Evolutionary conservation across 192 early-diverging fungal genomes (phyloP), one percentile per base, ranked within the genome.

Genomic region (Backusella luteola): DNA sequence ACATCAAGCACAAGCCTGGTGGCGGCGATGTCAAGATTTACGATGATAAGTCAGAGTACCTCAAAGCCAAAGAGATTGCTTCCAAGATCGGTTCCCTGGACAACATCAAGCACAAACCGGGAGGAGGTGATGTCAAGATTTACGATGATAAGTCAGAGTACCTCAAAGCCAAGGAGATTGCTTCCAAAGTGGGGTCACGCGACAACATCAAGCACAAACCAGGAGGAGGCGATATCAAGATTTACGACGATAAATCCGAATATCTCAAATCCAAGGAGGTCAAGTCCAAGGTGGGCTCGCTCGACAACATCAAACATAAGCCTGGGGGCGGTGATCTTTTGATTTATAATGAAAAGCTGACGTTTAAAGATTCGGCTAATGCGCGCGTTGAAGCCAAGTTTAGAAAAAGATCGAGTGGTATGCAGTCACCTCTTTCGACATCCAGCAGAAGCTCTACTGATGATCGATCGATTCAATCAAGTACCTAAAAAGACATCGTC

Each of bases 281-380:
- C 23, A 26, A 41, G 29, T 23, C 70, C 4, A 76, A 71, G 34
- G 53, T 76, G 1, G 76, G 76, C 0, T 76, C 76, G 6, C 32
- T 71, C 26, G 76, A 76, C 26, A 76, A 76, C n/a, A 66, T 76
- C 59, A 49, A 69, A 8, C 76, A 76, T 66, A 76, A 71, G 15
- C 76, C 76, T 17, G 76, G 69, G 39, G 76, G 76, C 26, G 70
- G 70, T 7, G 70, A 71, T 49, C 1, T 71, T 12, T 23, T 41
- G 23, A 71, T 71, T 21, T 71, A 71, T 23, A 49, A 71, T 71
- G 42, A 71, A 71, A 71, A 49, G 21, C 34, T 71, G 21, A 23
- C 42, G 6, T 71, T 71, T 49, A 71, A 49, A 71, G 23, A 42
- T 8, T 32, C 44, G 1, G 38, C 29, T 9, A 71, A 32, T 71